A percentile compares a stretch with the other conserved stretches of the same genome.
These are phyloP conservation scores for Larix kaempferi DNA, from an alignment of 75 land plant species.

Conservation along the genomic window DNA sequence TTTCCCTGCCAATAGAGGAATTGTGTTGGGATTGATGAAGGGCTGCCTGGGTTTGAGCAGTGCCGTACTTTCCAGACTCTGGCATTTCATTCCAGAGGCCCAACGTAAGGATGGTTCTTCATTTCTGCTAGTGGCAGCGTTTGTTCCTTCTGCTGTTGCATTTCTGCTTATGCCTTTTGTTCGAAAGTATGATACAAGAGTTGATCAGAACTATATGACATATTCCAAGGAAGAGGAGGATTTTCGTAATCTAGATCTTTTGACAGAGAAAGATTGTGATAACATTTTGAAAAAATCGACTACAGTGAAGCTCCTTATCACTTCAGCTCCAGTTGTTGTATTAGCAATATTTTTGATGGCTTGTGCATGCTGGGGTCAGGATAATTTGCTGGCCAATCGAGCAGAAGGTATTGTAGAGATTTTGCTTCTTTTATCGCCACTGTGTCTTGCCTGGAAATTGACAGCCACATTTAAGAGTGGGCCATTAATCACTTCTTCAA, in stretches of 20 bases:
- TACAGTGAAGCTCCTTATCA: neutral
- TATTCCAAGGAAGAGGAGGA: neutral
- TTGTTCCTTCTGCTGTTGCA: neutral
- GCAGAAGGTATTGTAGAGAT: too few relatives aligned
- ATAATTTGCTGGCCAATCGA: neutral
- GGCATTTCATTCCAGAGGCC: neutral
- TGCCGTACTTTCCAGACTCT: conserved; percentile 22
- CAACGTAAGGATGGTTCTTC: conserved; percentile 1
- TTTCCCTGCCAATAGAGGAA: conserved; percentile 37
- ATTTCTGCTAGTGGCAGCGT: neutral
- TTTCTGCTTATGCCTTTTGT: neutral
- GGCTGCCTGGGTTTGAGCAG: conserved; percentile 26
- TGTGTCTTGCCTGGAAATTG: too few relatives aligned
- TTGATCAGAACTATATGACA: neutral
- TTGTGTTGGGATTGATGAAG: conserved; percentile 38
- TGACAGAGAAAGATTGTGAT: too few relatives aligned
- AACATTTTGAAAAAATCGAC: neutral
- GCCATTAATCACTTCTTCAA: too few relatives aligned
- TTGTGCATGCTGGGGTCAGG: neutral
- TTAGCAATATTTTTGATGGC: neutral
- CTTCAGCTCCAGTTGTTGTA: neutral
- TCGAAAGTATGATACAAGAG: neutral
- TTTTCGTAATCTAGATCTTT: neutral
- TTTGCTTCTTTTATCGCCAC: too few relatives aligned
- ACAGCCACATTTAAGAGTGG: too few relatives aligned